Evolutionary conservation across 805 yeast genomes (phyloP).

Genomic region (Saccharomycopsis guyanensis): DNA sequence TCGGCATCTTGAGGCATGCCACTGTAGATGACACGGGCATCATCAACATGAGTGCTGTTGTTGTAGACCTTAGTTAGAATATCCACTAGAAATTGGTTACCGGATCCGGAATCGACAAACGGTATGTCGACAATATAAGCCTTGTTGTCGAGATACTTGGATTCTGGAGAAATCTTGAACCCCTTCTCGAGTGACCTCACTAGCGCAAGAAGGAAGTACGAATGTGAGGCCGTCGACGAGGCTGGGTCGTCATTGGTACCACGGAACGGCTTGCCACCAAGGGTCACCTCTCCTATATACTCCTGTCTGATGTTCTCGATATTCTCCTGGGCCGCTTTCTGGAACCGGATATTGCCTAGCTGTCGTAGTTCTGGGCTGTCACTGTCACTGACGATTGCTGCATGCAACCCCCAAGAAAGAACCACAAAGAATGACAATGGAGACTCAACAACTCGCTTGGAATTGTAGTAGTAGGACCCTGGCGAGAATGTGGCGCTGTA

Average conservation of each 20-base stretch:
- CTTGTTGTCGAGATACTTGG: background rate
- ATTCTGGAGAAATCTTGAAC: conserved; percentile 53
- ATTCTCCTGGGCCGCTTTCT: conserved; percentile 49
- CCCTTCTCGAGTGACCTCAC: conserved; percentile 50
- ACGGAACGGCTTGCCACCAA: conserved; percentile 28
- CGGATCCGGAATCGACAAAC: conserved; percentile 30
- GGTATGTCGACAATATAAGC: conserved; percentile 17
- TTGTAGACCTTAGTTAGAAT: conserved; percentile 52
- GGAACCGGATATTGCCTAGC: conserved; percentile 50
- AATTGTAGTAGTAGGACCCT: conserved; percentile 28
- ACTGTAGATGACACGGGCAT: conserved; percentile 28
- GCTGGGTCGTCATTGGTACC: background rate
- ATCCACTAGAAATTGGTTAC: conserved; percentile 30
- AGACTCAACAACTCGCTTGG: conserved; percentile 20
- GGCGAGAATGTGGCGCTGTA: conserved; percentile 39
- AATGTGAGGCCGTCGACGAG: conserved; percentile 31
- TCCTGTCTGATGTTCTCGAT: conserved; percentile 37
- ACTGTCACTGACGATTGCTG: conserved; percentile 68
- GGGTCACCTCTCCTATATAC: conserved; percentile 37
- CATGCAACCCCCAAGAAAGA: conserved; percentile 71
- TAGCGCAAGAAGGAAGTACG: conserved; percentile 54
- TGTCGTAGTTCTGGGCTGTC: conserved; percentile 57
- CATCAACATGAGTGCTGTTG: conserved; percentile 45
- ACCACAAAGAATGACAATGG: conserved; percentile 41
- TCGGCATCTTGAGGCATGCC: background rate